Conservation (phyloP, 2,329 filamentous ascomycete species). For the Fusarium dimerum region DNA sequence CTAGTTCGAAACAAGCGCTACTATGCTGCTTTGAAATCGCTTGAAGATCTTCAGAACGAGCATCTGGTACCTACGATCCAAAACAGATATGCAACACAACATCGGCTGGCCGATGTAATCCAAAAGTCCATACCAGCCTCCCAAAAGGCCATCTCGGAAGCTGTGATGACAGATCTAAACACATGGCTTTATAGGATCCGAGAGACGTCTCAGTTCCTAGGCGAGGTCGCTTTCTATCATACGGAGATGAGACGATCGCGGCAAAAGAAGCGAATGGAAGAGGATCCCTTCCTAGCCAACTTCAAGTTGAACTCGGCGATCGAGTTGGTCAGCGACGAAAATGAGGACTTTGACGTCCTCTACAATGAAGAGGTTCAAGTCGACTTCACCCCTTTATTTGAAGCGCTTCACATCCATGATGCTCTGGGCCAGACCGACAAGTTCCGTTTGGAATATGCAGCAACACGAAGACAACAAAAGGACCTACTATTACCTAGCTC, state of each 20-base stretch:
- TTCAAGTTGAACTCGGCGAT: conserved; percentile 96
- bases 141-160: conserved; percentile 90
- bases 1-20: conserved; percentile 91
- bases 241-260: conserved; percentile 83
- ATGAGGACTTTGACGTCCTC: conserved; percentile 91
- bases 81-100: conserved; percentile 87
- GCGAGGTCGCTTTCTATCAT: conserved; percentile 95
- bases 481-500: conserved; percentile 80
- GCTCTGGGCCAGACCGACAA: conserved; percentile 90
- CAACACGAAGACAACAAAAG: conserved; percentile 86
- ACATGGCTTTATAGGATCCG: conserved; percentile 95
- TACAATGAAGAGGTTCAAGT: conserved; percentile 95
- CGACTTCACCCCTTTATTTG: conserved; percentile 91
- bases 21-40: conserved; percentile 87
- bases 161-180: conserved; percentile 95
- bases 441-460: conserved; percentile 89
- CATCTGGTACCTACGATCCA: conserved; percentile 73
- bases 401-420: conserved; percentile 95
- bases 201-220: conserved; percentile 93
- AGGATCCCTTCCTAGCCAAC: conserved; percentile 71
- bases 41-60: conserved; percentile 95
- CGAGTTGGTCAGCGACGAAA: conserved; percentile 92
- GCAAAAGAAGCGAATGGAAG: conserved; percentile 79
- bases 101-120: conserved; percentile 93
- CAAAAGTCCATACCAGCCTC: conserved; percentile 93